phyloP scores from a whole-genome alignment of 129 eudicot genomes.

The Centaurea solstitialis region DNA sequence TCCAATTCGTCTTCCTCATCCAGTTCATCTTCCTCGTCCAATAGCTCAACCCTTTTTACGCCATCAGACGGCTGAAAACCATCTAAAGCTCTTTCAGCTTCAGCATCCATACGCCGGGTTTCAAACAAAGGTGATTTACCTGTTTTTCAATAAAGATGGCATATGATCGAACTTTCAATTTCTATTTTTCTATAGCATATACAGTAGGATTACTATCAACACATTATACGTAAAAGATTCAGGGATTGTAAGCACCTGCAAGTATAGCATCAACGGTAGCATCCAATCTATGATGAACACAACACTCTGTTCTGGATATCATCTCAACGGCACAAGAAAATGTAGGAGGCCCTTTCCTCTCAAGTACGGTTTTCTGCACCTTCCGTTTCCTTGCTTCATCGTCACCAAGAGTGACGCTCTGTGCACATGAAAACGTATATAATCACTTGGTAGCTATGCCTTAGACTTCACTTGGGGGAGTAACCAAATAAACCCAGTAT shows the following conservation, averaged over 20 bases:
- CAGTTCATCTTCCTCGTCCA: slow-evolving; percentile 19
- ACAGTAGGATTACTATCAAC: slow-evolving; percentile 7
- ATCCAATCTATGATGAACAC: slow-evolving; percentile 91
- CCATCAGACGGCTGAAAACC: slow-evolving; percentile 29
- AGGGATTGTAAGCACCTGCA: slow-evolving; percentile 53
- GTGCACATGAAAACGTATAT: neutral
- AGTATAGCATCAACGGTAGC: slow-evolving; percentile 94
- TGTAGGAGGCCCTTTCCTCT: slow-evolving; percentile 95
- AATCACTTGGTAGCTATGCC: neutral
- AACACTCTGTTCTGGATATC: slow-evolving; percentile 83
- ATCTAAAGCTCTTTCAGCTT: slow-evolving; percentile 41
- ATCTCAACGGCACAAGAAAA: slow-evolving; percentile 97
- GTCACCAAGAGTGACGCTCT: slow-evolving; percentile 98
- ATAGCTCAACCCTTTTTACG: slow-evolving; percentile 21
- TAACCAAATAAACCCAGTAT: neutral
- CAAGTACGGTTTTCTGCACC: slow-evolving; percentile 98
- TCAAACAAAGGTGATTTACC: slow-evolving; percentile 73
- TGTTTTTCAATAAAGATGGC: slow-evolving; percentile 11
- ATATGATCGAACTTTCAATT: neutral
- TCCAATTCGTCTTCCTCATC: slow-evolving; percentile 29
- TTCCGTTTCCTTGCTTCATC: slow-evolving; percentile 96
- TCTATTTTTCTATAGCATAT: neutral
- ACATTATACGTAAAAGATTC: neutral
- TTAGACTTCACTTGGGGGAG: neutral
- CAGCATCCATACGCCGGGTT: slow-evolving; percentile 60